These are phyloP conservation scores for Cercospora sp. DNA, from an alignment of 2,329 filamentous ascomycete species.

Conservation along the genomic window DNA sequence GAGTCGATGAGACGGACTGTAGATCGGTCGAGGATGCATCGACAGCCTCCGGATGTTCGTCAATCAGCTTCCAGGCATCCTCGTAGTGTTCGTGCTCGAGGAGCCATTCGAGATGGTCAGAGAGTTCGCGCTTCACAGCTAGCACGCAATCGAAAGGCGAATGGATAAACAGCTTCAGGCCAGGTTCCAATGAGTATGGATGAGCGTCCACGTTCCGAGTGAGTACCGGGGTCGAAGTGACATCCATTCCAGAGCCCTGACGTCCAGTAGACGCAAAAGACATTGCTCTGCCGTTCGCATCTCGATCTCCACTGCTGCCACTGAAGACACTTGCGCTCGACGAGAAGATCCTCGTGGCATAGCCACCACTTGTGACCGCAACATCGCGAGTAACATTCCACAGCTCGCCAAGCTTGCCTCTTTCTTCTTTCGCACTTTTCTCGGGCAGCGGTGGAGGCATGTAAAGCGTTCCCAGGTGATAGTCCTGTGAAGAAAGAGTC, in stretches of 20 bases:
- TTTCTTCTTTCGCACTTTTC: constrained; percentile 57
- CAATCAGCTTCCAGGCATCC: constrained; percentile 83
- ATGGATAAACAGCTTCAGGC: constrained; percentile 86
- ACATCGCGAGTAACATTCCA: constrained; percentile 65
- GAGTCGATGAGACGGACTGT: constrained; percentile 38
- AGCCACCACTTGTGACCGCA: constrained; percentile 59
- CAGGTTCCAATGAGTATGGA: constrained; percentile 54
- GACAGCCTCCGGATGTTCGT: constrained; percentile 77
- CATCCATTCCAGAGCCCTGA: constrained; percentile 39
- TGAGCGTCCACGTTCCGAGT: constrained; percentile 42
- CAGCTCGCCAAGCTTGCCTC: constrained; percentile 78
- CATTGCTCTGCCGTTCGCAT: constrained; percentile 39
- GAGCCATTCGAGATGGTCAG: constrained; percentile 84
- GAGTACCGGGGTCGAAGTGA: constrained; percentile 23
- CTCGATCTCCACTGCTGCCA: constrained; percentile 41
- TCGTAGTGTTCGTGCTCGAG: constrained; percentile 77
- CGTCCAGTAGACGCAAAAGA: constrained; percentile 36
- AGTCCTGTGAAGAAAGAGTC: constrained; percentile 81
- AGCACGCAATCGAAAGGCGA: constrained; percentile 97
- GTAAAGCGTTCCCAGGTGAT: constrained; percentile 82
- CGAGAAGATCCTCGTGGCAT: constrained; percentile 81
- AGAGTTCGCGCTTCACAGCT: constrained; percentile 79
- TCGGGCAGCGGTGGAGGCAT: constrained; percentile 66
- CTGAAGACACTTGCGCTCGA: constrained; percentile 74
- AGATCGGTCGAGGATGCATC: constrained; percentile 42